Conservation (phyloP, 176 grass and related monocot species). For the Luzula sylvatica region DNA sequence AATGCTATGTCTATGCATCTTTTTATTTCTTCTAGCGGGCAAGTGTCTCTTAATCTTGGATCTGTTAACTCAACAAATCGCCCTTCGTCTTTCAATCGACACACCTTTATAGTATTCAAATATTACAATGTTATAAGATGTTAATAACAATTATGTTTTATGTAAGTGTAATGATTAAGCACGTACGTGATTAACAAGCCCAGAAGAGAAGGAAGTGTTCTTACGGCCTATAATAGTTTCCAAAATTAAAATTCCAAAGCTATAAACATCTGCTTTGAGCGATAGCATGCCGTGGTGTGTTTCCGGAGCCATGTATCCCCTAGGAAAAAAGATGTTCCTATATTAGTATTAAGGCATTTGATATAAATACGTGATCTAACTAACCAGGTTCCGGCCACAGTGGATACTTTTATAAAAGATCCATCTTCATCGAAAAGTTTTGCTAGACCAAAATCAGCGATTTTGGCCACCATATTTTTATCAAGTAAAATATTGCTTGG, state of each 20-base stretch:
- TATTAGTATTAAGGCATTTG: too few species aligned
- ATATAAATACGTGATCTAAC: background rate
- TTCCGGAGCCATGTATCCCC: slow-evolving; percentile 17
- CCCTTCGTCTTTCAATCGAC: background rate
- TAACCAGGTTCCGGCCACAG: background rate
- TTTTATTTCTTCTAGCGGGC: slow-evolving; percentile 7
- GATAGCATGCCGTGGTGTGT: background rate
- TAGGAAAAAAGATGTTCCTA: background rate
- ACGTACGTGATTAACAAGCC: slow-evolving; percentile 9
- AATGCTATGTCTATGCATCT: slow-evolving; percentile 19
- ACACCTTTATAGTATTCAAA: background rate
- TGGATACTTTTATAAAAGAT: background rate
- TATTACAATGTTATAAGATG: background rate
- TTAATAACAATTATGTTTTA: background rate
- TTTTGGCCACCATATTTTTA: slow-evolving; percentile 13
- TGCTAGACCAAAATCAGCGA: slow-evolving; percentile 2
- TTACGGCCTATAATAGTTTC: slow-evolving; percentile 9
- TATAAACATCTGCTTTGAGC: slow-evolving; percentile 4
- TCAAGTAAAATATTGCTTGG: background rate
- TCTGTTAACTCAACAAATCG: slow-evolving; percentile 6
- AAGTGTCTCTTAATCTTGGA: slow-evolving; percentile 5
- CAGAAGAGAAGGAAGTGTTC: background rate
- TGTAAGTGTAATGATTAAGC: background rate
- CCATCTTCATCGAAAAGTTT: background rate
- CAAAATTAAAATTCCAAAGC: slow-evolving; percentile 4